Percentiles rank a stretch among this genome's conserved stretches.
Evolutionary conservation across 257 asterid genomes (phyloP).

Genomic region (Agastache rugosa): DNA sequence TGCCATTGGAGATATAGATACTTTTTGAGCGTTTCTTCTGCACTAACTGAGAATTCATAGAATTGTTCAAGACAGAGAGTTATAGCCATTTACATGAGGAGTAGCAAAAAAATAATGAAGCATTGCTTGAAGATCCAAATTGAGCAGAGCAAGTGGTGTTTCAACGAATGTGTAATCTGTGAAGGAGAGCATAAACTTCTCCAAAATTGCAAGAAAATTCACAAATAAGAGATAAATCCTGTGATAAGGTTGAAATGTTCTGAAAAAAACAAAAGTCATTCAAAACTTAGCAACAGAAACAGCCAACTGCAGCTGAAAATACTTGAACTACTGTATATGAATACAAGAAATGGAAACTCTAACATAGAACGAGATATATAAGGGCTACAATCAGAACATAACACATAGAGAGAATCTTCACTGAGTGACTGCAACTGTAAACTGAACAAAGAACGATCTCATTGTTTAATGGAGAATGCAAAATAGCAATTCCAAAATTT

Average conservation of each 20-base stretch:
- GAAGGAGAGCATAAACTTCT: not conserved
- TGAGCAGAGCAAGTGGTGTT: not conserved
- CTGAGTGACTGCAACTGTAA: not conserved
- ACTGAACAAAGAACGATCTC: slow-evolving; percentile 5
- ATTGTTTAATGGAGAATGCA: not conserved
- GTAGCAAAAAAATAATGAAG: not conserved
- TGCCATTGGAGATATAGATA: slow-evolving; percentile 51
- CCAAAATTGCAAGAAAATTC: not conserved
- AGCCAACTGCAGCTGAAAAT: slow-evolving; percentile 7
- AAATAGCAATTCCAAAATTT: slow-evolving; percentile 8
- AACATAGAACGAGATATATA: not conserved
- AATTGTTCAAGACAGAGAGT: not conserved
- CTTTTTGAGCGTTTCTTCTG: slow-evolving; percentile 74
- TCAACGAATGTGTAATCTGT: not conserved
- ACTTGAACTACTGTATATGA: not conserved
- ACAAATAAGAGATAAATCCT: not conserved
- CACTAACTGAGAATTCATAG: slow-evolving; percentile 54
- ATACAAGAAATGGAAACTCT: not conserved
- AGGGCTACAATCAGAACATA: not conserved
- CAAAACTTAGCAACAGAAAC: slow-evolving; percentile 24
- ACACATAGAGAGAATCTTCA: not conserved
- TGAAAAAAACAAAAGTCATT: not conserved
- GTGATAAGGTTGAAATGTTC: slow-evolving; percentile 15
- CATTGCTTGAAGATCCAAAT: slow-evolving; percentile 21
- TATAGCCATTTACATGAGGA: not conserved